Evolutionary conservation across 805 yeast species (phyloP), one percentile per base, ranked within the genome.

Genomic region (Candida loeiensis): DNA sequence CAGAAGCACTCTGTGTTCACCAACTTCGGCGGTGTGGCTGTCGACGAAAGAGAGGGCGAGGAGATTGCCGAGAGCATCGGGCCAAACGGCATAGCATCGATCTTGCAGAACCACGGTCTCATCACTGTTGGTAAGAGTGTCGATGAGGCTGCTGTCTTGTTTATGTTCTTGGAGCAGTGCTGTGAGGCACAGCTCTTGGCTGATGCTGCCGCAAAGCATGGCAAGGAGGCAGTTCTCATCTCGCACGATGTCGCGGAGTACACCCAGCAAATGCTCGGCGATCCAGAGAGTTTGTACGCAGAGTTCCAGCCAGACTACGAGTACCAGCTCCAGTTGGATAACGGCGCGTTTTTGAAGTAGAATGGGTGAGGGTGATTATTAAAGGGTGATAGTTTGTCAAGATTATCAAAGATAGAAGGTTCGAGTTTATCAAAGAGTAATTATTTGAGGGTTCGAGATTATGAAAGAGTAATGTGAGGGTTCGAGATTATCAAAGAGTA

Each of bases 11-110:
- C 80, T 1, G 89, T 85, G 3, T 83, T 82, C 59, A 44, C 53
- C 14, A 76, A 77, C 54, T 85, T 84, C 58, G 93, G 93, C 21
- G 95, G 95, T 28, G 85, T 85, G 41, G 95, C 88, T 0, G 50
- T 83, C 19, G 85, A 80, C 49, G 67, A 62, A 16, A 76, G 72
- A 37, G 90, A 83, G 56, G 89, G 89, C 20, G 52, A 58, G 33
- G 72, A 69, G 33, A 72, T 83, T 40, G 88, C 89, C 4, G 58
- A 61, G 22, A 80, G 85, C 1, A 59, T 80, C 21, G 87, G 86
- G 6, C 31, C 43, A 4, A 63, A 72, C 41, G 77, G 76, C 27
- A 73, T 74, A 47, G 78, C 73, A 14, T 71, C 78, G 34, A 79
- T 83, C 47, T 63, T 83, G 48, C 83, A 76, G 56, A 83, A 83